Evolutionary conservation across 2,329 filamentous ascomycete genomes (phyloP).

Genomic region (Verticillium nonalfalfae): DNA sequence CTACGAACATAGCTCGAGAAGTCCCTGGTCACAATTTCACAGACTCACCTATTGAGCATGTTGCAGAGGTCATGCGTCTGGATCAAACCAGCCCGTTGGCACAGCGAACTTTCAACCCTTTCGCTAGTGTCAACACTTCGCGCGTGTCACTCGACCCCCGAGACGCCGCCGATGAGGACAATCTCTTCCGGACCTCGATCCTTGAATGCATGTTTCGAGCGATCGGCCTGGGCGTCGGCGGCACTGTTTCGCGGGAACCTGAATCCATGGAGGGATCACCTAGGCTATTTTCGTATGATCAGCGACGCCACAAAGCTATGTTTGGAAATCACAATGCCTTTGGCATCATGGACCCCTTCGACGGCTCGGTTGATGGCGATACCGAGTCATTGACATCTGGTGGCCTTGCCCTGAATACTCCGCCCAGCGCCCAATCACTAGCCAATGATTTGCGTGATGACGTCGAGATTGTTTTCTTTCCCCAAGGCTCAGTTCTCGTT

Average conservation of each 20-base stretch:
- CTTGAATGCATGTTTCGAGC: slow-evolving; percentile 94
- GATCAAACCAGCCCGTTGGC: slow-evolving; percentile 35
- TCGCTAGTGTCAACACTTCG: slow-evolving; percentile 39
- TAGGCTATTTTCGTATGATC: slow-evolving; percentile 75
- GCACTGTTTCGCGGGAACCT: slow-evolving; percentile 57
- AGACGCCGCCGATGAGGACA: slow-evolving; percentile 82
- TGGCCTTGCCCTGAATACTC: slow-evolving; percentile 52
- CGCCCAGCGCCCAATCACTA: slow-evolving; percentile 59
- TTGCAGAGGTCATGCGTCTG: slow-evolving; percentile 18
- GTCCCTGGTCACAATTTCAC: slow-evolving; percentile 37
- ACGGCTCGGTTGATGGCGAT: slow-evolving; percentile 72
- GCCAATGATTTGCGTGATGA: slow-evolving; percentile 83
- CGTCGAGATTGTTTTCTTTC: slow-evolving; percentile 95
- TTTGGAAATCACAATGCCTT: slow-evolving; percentile 75
- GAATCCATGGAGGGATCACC: slow-evolving; percentile 84
- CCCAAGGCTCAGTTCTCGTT: slow-evolving; percentile 86
- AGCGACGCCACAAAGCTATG: slow-evolving; percentile 69
- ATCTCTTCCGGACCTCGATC: slow-evolving; percentile 81
- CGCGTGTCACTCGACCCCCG: slow-evolving; percentile 58
- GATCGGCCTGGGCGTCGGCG: slow-evolving; percentile 70
- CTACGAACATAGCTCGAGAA: slow-evolving; percentile 64
- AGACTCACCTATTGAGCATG: slow-evolving; percentile 2
- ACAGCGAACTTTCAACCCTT: slow-evolving; percentile 49
- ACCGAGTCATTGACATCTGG: slow-evolving; percentile 77
- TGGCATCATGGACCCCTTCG: slow-evolving; percentile 82